A percentile compares a stretch with the other conserved stretches of the same genome.
phyloP scores from a whole-genome alignment of 345 rosid species.

The Isatis tinctoria region DNA sequence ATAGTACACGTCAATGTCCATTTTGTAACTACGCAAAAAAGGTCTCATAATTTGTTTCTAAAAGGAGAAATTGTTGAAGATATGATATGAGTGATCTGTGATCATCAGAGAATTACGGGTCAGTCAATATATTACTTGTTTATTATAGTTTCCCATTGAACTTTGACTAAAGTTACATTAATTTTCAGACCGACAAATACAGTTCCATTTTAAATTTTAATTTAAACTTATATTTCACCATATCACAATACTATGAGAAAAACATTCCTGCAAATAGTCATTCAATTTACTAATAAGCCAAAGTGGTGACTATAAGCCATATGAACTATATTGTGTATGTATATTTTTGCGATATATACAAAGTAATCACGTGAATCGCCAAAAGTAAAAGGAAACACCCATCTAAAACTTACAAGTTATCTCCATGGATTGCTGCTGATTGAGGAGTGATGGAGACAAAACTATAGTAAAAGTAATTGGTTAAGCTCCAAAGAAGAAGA shows the following conservation, averaged over 20 bases:
- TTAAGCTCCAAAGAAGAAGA: conserved; percentile 61
- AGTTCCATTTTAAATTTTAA: background rate
- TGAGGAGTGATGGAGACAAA: conserved; percentile 39
- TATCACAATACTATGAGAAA: background rate
- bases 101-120: conserved; percentile 7
- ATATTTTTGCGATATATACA: background rate
- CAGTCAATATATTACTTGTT: background rate
- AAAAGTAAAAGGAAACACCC: background rate
- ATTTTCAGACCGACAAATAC: background rate
- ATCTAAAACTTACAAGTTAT: conserved; percentile 39
- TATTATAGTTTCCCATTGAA: background rate
- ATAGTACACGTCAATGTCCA: background rate
- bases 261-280: background rate
- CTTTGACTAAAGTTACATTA: conserved; percentile 7
- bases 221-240: background rate
- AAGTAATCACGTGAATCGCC: background rate
- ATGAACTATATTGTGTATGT: background rate
- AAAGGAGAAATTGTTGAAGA: background rate
- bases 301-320: background rate
- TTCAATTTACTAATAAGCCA: background rate
- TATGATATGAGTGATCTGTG: conserved; percentile 15
- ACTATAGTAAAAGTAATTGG: conserved; percentile 37
- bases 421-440: conserved; percentile 30
- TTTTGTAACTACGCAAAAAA: background rate
- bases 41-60: background rate